A percentile compares a stretch with the other conserved stretches of the same genome.
Evolutionary conservation across 352 stramenopile genomes (phyloP).

Genomic region (Aphanomyces euteiches): DNA sequence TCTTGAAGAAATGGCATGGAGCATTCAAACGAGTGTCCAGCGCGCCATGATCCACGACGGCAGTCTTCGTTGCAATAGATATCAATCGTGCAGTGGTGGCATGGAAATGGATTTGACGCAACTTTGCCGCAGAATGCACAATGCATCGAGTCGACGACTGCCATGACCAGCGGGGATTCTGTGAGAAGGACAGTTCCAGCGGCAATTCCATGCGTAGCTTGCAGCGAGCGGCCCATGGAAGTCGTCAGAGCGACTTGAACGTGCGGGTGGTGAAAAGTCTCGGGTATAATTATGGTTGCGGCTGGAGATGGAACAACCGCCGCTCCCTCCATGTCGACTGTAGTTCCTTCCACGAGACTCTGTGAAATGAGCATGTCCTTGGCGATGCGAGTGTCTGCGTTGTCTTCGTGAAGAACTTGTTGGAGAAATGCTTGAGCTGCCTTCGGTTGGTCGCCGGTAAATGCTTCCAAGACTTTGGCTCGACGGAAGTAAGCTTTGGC

Average conservation of each 20-base stretch:
- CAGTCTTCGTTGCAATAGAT: conserved; percentile 11
- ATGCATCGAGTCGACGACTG: neutral
- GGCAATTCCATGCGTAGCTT: conserved; percentile 9
- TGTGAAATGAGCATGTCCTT: neutral
- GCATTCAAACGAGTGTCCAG: neutral
- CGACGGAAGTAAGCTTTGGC: conserved; percentile 22
- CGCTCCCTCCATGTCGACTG: no score
- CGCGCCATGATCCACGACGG: neutral
- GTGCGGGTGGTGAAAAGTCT: neutral
- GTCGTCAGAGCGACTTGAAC: neutral
- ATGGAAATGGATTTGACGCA: neutral
- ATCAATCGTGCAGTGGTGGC: neutral
- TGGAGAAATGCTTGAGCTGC: neutral
- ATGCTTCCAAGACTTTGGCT: conserved; percentile 15
- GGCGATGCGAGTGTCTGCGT: neutral
- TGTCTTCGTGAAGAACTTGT: neutral
- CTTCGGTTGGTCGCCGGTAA: neutral
- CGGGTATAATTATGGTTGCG: neutral
- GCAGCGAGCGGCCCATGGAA: neutral
- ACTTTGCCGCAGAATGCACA: neutral
- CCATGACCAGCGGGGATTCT: neutral
- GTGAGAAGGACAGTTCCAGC: conserved; percentile 8
- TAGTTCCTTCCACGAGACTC: neutral
- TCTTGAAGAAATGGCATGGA: neutral
- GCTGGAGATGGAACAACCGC: no score